Evolutionary conservation across 768 basidiomycete species (phyloP), one percentile per base, ranked within the genome.

Genomic region (Lanmaoa pseudosensibilis): DNA sequence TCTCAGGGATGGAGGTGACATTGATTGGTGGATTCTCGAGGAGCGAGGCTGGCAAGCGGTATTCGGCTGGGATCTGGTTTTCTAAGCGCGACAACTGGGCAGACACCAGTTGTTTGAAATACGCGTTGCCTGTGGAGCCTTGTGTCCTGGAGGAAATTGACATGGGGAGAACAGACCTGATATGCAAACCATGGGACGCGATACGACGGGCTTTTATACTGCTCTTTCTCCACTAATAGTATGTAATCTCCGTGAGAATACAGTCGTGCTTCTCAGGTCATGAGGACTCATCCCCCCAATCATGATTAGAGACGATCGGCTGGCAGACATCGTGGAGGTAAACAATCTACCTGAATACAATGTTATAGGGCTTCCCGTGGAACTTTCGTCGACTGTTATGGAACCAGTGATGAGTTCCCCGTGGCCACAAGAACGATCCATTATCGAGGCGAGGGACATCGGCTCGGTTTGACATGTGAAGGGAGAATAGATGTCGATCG

Each of bases 1-100:
- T 62, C 33, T 61, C 61, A 0, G 75, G 74, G 7, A 76, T 69
- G 12, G 50, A 51, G 4, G 69, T 71, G n/a, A 76, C 74, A 38
- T 75, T 65, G 51, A 72, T 64, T 6, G 68, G 69, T 23, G 63
- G 63, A n/a, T 57, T 52, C 5, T 67, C 61, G 5, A 69, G 57
- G 21, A 63, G 48, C 5, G 58, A 51, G 39, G 46, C 34, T 13
- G 59, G 41, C 38, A 70, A 61, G 15, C 56, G 58, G 32, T 52
- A 66, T 38, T 47, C 40, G 9, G 49, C 46, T 32, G 69, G 69
- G 30, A 71, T 71, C 43, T 66, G 65, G 15, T 37, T 64, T 43
- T 66, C 46, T 39, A 71, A 23, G 32, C 65, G 65, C 18, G 48
- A 56, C 30, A 57, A 40, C 38, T 65, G 62, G 5, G 62, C 56